phyloP scores from a whole-genome alignment of 106 monocot genomes.

The Apostasia ramifera region DNA sequence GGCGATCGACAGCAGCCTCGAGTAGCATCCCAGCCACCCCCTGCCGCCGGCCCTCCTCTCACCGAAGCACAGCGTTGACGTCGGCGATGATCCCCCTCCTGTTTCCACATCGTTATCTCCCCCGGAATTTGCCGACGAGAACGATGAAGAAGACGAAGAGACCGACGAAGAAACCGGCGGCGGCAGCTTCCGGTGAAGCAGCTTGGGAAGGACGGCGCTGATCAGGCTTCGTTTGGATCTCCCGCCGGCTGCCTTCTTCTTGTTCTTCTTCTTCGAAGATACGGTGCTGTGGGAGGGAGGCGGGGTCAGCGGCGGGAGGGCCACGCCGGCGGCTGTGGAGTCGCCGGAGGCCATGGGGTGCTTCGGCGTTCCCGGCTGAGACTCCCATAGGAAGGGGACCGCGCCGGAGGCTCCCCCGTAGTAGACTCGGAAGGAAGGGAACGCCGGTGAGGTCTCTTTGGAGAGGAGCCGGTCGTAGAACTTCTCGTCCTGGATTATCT shows the following conservation, averaged over 20 bases:
- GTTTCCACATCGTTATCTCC: background rate
- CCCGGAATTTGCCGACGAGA: background rate
- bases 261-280: background rate
- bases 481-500: constrained; percentile 16
- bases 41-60: too few species aligned
- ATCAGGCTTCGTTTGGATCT: background rate
- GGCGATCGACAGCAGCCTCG: too few species aligned
- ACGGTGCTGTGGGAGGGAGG: constrained; percentile 41
- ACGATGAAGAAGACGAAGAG: background rate
- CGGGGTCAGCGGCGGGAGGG: constrained; percentile 48
- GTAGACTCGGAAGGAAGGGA: constrained; percentile 48
- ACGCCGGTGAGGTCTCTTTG: constrained; percentile 18
- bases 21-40: too few species aligned
- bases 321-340: background rate
- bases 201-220: background rate
- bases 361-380: constrained; percentile 59
- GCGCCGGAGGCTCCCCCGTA: constrained; percentile 27
- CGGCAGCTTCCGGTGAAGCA: background rate
- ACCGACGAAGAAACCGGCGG: background rate
- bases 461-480: constrained; percentile 27
- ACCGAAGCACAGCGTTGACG: background rate
- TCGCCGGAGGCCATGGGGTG: background rate
- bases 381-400: constrained; percentile 69
- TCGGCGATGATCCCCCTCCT: constrained; percentile 1
- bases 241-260: background rate